Evolutionary conservation across 805 yeast genomes (phyloP).

Genomic region (Yarrowia yakushimensis): DNA sequence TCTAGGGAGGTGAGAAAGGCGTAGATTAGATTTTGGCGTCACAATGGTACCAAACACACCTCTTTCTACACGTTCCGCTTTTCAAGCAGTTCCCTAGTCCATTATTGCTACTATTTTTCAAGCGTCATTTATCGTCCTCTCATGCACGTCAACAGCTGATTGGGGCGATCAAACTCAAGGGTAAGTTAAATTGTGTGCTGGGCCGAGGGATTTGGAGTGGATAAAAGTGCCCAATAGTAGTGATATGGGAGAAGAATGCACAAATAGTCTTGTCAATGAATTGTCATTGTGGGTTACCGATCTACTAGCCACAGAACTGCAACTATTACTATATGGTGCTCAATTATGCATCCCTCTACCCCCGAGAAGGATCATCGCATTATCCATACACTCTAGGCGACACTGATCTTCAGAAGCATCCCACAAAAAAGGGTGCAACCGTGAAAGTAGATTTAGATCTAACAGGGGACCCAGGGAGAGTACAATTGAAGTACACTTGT

Average conservation of each 20-base stretch:
- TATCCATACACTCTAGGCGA: neutral
- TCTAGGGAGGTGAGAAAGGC: neutral
- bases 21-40: neutral
- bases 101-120: neutral
- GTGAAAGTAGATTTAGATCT: neutral
- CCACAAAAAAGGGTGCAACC: neutral
- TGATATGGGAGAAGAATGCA: too few relatives aligned
- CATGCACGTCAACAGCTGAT: slow-evolving; percentile 12
- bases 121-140: neutral
- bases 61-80: neutral
- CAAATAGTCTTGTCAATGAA: too few relatives aligned
- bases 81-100: too few relatives aligned
- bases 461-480: too few relatives aligned
- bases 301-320: too few relatives aligned
- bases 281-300: too few relatives aligned
- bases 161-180: neutral
- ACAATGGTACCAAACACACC: neutral
- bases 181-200: neutral
- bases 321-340: too few relatives aligned
- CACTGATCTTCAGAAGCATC: neutral
- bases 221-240: too few relatives aligned
- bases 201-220: neutral
- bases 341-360: too few relatives aligned
- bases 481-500: too few relatives aligned
- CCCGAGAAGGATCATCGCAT: neutral